Evolutionary conservation across 257 asterid genomes (phyloP).

Genomic region (Scutellaria baicalensis): DNA sequence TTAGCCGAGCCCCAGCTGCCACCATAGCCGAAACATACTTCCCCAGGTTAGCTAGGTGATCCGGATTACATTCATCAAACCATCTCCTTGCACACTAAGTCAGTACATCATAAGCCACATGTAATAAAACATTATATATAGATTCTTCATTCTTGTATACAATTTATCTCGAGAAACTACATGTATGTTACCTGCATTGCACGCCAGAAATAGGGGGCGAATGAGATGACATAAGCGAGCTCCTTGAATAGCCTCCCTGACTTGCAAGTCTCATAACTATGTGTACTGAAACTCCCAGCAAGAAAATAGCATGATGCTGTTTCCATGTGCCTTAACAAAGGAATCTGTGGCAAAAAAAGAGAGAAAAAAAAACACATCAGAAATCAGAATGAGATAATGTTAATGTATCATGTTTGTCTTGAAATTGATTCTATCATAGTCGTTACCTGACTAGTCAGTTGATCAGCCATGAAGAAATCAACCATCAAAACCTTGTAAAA

Average conservation of each 20-base stretch:
- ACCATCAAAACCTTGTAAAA: slow-evolving; percentile 92
- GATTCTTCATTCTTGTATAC: neutral
- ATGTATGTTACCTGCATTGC: slow-evolving; percentile 84
- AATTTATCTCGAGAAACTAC: neutral
- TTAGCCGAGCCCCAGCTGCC: slow-evolving; percentile 94
- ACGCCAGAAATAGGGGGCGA: slow-evolving; percentile 94
- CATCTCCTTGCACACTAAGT: slow-evolving; percentile 83
- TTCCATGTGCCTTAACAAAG: slow-evolving; percentile 85
- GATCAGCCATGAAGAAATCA: slow-evolving; percentile 99
- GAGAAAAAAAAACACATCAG: neutral
- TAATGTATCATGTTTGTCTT: neutral
- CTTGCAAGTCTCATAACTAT: slow-evolving; percentile 57
- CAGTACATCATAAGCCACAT: neutral
- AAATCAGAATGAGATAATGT: neutral
- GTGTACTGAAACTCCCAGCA: slow-evolving; percentile 60
- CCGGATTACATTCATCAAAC: slow-evolving; percentile 66
- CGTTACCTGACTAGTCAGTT: slow-evolving; percentile 89
- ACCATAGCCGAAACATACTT: slow-evolving; percentile 97
- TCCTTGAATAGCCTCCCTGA: slow-evolving; percentile 67
- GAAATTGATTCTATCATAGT: neutral
- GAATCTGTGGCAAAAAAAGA: slow-evolving; percentile 50
- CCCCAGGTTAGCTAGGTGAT: slow-evolving; percentile 81
- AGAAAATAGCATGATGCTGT: slow-evolving; percentile 71
- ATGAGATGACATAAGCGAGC: slow-evolving; percentile 84
- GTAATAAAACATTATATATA: neutral